phyloP scores from a whole-genome alignment of 2,329 filamentous ascomycete genomes.

The Macrophomina phaseolina region DNA sequence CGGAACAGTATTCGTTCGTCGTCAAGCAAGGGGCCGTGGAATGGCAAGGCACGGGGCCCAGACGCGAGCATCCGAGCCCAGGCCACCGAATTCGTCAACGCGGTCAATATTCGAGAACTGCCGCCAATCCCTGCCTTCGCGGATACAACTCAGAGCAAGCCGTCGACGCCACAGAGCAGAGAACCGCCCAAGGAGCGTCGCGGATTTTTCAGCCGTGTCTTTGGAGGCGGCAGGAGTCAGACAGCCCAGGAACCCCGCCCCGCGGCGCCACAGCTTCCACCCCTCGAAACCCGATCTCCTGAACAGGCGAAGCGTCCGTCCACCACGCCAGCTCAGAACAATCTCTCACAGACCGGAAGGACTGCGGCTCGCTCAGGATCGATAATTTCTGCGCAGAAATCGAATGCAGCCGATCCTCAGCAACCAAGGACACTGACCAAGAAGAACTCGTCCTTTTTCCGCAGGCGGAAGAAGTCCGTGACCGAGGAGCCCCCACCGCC shows the following conservation, averaged over 20 bases:
- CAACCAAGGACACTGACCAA: slow-evolving; percentile 67
- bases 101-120: slow-evolving; percentile 49
- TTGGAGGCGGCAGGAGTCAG: slow-evolving; percentile 58
- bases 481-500: slow-evolving; percentile 70
- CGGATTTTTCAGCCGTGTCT: slow-evolving; percentile 93
- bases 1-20: slow-evolving; percentile 65
- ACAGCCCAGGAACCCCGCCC: slow-evolving; percentile 22
- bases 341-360: slow-evolving; percentile 26
- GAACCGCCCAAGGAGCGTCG: slow-evolving; percentile 63
- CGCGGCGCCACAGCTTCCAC: slow-evolving; percentile 13
- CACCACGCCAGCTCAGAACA: slow-evolving; percentile 24
- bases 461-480: slow-evolving; percentile 88
- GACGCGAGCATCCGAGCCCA: slow-evolving; percentile 51
- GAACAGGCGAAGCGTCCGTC: slow-evolving; percentile 21
- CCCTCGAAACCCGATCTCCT: slow-evolving; percentile 28
- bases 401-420: slow-evolving; percentile 6
- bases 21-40: slow-evolving; percentile 54
- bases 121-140: slow-evolving; percentile 53
- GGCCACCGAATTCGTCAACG: slow-evolving; percentile 56
- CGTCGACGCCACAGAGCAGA: slow-evolving; percentile 46
- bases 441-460: slow-evolving; percentile 93
- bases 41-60: slow-evolving; percentile 50
- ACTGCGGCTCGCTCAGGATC: not conserved
- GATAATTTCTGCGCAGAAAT: slow-evolving; percentile 6
- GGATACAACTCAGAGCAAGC: slow-evolving; percentile 58